Evolutionary conservation across 441 rosid genomes (phyloP).

Genomic region (Sinapis alba): DNA sequence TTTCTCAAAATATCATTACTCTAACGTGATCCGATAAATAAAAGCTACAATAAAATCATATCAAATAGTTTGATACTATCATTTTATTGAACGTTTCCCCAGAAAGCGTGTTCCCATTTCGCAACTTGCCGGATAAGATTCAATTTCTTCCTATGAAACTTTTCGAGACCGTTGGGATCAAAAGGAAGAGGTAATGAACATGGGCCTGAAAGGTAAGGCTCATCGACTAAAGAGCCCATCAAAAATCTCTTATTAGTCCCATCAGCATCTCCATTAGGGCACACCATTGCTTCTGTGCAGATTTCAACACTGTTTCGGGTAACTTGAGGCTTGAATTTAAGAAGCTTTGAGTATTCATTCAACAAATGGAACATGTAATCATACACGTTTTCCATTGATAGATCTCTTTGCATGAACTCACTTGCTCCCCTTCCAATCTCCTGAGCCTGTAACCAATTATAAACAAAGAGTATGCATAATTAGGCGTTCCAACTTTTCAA

Average conservation of each 20-base stretch:
- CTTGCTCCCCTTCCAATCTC: constrained; percentile 69
- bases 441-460: constrained; percentile 50
- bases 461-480: background rate
- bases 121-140: constrained; percentile 51
- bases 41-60: background rate
- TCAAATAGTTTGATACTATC: background rate
- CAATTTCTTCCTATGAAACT: constrained; percentile 47
- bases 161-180: constrained; percentile 42
- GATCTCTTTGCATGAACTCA: constrained; percentile 56
- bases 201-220: constrained; percentile 48
- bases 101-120: constrained; percentile 61
- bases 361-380: constrained; percentile 83
- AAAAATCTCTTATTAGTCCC: constrained; percentile 53
- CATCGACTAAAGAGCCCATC: constrained; percentile 57
- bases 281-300: constrained; percentile 64
- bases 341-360: constrained; percentile 67
- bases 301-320: constrained; percentile 54
- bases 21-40: background rate
- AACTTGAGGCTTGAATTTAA: constrained; percentile 52
- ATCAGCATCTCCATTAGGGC: constrained; percentile 39
- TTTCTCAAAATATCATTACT: background rate
- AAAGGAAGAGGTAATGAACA: constrained; percentile 68
- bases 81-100: constrained; percentile 38
- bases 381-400: constrained; percentile 71
- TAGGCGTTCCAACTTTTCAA: background rate